These are phyloP conservation scores for Boletellus deceptivus DNA, from an alignment of 1,284 basidiomycete species.

Conservation along the genomic window DNA sequence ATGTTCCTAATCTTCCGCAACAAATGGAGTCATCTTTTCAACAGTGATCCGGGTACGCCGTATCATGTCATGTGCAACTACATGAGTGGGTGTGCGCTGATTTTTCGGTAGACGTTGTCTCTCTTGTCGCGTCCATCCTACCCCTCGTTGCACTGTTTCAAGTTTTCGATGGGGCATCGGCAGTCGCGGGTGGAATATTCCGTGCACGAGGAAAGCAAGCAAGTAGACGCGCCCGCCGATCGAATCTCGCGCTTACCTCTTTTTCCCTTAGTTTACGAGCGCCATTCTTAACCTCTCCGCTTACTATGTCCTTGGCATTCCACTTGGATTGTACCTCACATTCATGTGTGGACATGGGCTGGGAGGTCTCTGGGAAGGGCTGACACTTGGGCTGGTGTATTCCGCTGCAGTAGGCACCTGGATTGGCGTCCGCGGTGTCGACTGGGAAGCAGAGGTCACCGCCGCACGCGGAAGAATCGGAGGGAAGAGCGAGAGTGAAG, in stretches of 20 bases:
- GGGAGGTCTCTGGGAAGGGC: conserved; percentile 67
- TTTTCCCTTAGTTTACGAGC: conserved; percentile 42
- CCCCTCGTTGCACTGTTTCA: conserved; percentile 82
- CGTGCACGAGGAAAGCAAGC: conserved; percentile 76
- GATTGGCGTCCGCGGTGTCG: conserved; percentile 46
- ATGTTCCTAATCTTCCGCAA: conserved; percentile 74
- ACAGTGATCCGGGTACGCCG: conserved; percentile 66
- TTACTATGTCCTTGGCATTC: conserved; percentile 68
- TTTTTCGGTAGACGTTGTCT: conserved; percentile 49
- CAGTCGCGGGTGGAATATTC: conserved; percentile 73
- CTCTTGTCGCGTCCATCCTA: conserved; percentile 68
- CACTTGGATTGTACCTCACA: conserved; percentile 64
- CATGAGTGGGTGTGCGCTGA: conserved; percentile 3
- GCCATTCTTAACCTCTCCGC: conserved; percentile 63
- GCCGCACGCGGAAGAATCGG: conserved; percentile 43
- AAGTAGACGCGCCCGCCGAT: conserved; percentile 6
- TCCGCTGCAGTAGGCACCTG: conserved; percentile 49
- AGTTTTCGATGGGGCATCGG: conserved; percentile 73
- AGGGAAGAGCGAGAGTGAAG: conserved; percentile 14
- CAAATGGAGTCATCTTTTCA: conserved; percentile 82
- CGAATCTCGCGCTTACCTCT: background rate
- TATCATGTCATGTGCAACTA: background rate
- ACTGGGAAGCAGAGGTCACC: conserved; percentile 63
- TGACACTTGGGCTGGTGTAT: conserved; percentile 62
- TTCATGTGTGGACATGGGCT: conserved; percentile 51